These are phyloP conservation scores for Schizophyllum commune DNA, from an alignment of 1,284 basidiomycete species.

Conservation along the genomic window DNA sequence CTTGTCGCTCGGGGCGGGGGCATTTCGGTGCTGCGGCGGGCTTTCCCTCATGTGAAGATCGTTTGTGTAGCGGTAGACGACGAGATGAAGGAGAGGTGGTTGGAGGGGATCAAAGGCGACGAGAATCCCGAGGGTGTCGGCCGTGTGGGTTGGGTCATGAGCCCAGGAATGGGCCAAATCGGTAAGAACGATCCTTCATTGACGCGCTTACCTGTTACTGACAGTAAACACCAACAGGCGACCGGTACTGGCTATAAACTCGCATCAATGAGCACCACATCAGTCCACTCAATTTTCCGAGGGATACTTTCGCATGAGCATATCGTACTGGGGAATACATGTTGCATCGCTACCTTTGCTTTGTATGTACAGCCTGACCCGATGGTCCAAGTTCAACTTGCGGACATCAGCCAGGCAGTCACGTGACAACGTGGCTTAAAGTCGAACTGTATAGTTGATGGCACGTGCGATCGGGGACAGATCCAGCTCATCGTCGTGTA, in stretches of 20 bases:
- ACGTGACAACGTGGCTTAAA: neutral
- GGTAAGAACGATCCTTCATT: no score
- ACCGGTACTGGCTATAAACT: neutral
- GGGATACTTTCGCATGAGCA: no score
- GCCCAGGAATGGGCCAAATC: constrained; percentile 79
- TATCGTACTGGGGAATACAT: no score
- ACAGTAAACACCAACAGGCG: neutral
- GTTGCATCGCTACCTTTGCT: no score
- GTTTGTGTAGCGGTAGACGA: constrained; percentile 81
- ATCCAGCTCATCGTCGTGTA: neutral
- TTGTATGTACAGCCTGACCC: no score
- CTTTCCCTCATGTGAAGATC: constrained; percentile 79
- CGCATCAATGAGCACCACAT: neutral
- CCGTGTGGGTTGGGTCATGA: constrained; percentile 66
- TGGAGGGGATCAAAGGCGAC: constrained; percentile 41
- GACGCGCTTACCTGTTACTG: neutral
- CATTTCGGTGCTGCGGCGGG: constrained; percentile 66
- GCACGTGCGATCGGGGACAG: neutral
- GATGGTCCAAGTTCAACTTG: neutral
- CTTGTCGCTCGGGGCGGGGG: constrained; percentile 81
- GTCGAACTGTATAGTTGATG: neutral
- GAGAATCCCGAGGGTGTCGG: constrained; percentile 38
- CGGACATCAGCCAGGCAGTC: neutral
- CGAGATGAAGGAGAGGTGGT: constrained; percentile 63
- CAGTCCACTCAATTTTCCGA: no score